phyloP scores from a whole-genome alignment of 2,329 filamentous ascomycete genomes.

The Sporothrix schenckii region DNA sequence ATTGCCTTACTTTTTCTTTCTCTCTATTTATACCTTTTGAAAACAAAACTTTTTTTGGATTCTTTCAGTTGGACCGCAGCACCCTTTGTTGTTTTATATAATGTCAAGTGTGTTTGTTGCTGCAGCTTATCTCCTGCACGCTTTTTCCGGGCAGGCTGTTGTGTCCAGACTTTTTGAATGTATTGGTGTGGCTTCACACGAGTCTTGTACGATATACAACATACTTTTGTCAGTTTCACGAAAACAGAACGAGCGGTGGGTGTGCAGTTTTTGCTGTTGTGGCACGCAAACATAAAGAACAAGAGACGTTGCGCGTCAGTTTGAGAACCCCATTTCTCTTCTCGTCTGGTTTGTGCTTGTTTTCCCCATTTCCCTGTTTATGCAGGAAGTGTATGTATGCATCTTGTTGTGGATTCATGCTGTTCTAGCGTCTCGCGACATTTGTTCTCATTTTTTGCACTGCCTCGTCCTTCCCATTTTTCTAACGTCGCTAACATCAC shows the following conservation, averaged over 20 bases:
- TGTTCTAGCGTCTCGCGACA: neutral
- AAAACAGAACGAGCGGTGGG: constrained; percentile 12
- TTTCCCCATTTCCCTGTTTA: neutral
- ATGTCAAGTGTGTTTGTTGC: neutral
- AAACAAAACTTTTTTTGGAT: constrained; percentile 18
- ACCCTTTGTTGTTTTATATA: neutral
- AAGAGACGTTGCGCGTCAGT: constrained; percentile 3
- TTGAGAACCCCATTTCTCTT: neutral
- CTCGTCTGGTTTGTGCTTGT: neutral
- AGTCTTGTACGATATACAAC: constrained; percentile 4
- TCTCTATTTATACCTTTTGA: neutral
- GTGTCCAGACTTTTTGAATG: neutral
- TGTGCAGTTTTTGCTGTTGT: constrained; percentile 8
- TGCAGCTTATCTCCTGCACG: neutral
- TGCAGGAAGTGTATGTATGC: neutral
- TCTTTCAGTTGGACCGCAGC: constrained; percentile 13
- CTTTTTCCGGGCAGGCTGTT: neutral
- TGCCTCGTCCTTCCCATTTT: neutral
- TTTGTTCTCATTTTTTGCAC: neutral
- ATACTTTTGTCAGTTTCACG: constrained; percentile 3
- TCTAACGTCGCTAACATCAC: neutral
- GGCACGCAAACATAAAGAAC: neutral
- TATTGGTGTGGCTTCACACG: neutral
- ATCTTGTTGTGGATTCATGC: neutral
- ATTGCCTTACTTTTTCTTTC: neutral